Conservation (phyloP, 2,329 filamentous ascomycete genomes). For the Lecanicillium sp. region DNA sequence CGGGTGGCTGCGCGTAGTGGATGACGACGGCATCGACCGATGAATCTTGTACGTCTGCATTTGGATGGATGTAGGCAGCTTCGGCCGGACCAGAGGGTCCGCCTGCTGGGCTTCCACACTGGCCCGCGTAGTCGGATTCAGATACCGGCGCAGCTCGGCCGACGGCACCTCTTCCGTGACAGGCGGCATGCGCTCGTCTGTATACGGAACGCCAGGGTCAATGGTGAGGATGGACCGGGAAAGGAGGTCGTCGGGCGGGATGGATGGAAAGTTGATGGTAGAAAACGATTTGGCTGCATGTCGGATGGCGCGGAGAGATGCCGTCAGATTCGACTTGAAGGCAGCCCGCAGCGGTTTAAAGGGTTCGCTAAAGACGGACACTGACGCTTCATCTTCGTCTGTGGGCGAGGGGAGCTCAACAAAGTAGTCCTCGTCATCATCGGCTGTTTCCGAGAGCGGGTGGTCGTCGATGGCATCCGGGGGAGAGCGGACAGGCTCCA, state of each 20-base stretch:
- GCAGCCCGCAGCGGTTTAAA: slow-evolving; percentile 46
- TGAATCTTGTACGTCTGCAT: slow-evolving; percentile 64
- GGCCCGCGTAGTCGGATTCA: slow-evolving; percentile 51
- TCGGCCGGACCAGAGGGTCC: slow-evolving; percentile 14
- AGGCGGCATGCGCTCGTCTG: slow-evolving; percentile 59
- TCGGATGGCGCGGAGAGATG: slow-evolving; percentile 55
- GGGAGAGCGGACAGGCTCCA: slow-evolving; percentile 50
- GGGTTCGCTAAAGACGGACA: slow-evolving; percentile 22
- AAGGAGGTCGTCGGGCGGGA: slow-evolving; percentile 59
- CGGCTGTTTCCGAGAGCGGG: slow-evolving; percentile 32
- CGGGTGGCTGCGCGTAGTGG: slow-evolving; percentile 19
- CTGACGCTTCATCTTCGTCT: slow-evolving; percentile 14
- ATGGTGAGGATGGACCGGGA: slow-evolving; percentile 62
- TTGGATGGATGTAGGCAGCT: slow-evolving; percentile 52
- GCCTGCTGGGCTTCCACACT: slow-evolving; percentile 16
- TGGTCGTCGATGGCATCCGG: slow-evolving; percentile 43
- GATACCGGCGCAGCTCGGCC: slow-evolving; percentile 57
- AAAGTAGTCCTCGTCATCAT: slow-evolving; percentile 38
- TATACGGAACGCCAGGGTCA: slow-evolving; percentile 57
- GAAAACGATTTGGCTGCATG: slow-evolving; percentile 59
- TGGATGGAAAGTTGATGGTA: slow-evolving; percentile 52
- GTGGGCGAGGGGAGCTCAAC: slow-evolving; percentile 34
- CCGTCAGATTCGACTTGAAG: slow-evolving; percentile 63
- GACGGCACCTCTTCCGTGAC: slow-evolving; percentile 57
- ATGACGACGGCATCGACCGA: slow-evolving; percentile 33